phyloP scores from a whole-genome alignment of 345 rosid species.

The Melaleuca quinquenervia region DNA sequence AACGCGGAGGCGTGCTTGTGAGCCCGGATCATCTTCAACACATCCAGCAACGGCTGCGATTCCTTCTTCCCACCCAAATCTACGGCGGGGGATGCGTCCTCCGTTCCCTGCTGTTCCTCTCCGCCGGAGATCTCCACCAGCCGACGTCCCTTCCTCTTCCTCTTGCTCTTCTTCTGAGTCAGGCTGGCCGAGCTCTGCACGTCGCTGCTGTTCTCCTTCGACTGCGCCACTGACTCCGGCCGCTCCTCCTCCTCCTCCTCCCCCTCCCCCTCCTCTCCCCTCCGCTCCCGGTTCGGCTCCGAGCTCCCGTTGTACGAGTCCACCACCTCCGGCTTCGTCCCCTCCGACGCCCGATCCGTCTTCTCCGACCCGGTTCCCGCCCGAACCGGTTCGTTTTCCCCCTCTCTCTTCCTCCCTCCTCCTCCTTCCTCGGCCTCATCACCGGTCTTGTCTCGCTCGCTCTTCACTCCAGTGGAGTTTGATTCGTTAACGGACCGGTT shows the following conservation, averaged over 20 bases:
- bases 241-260: conserved; percentile 17
- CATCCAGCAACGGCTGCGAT: conserved; percentile 48
- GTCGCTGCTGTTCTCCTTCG: conserved; percentile 29
- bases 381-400: conserved; percentile 8
- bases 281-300: conserved; percentile 8
- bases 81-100: neutral
- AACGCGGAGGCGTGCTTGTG: conserved; percentile 41
- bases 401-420: neutral
- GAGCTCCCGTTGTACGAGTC: conserved; percentile 19
- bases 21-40: conserved; percentile 44
- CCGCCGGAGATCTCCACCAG: conserved; percentile 7
- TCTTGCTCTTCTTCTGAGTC: conserved; percentile 10
- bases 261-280: neutral
- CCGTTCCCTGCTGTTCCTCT: conserved; percentile 8
- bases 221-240: conserved; percentile 24
- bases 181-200: conserved; percentile 50
- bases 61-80: conserved; percentile 11
- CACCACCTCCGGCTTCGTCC: conserved; percentile 13
- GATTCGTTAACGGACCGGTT: conserved; percentile 70
- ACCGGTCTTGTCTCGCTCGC: conserved; percentile 11
- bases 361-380: conserved; percentile 7
- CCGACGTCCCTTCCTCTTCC: conserved; percentile 19
- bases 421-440: conserved; percentile 7
- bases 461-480: conserved; percentile 50
- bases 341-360: conserved; percentile 20